A percentile compares a stretch with the other conserved stretches of the same genome.
These are phyloP conservation scores for Solanum bulbocastanum DNA, from an alignment of 257 asterid genomes.

Conservation along the genomic window DNA sequence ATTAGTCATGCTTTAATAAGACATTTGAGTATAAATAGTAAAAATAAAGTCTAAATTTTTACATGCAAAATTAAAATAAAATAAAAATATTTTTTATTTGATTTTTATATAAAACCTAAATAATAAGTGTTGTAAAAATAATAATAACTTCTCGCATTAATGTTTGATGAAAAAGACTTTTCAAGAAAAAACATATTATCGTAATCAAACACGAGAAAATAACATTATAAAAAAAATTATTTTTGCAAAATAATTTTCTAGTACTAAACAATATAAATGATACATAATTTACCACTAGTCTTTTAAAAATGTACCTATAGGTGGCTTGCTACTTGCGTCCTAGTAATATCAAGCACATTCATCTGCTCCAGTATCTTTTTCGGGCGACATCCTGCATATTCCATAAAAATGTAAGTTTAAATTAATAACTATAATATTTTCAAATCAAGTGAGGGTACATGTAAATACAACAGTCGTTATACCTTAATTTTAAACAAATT, in stretches of 20 bases:
- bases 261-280: background rate
- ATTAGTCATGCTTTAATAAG: background rate
- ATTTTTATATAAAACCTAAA: background rate
- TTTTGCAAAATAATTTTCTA: background rate
- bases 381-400: conserved; percentile 10
- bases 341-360: conserved; percentile 21
- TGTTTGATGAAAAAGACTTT: background rate
- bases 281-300: background rate
- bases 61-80: background rate
- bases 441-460: background rate
- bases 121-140: background rate
- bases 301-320: background rate
- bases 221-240: background rate
- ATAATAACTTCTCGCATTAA: background rate
- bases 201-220: background rate
- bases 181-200: background rate
- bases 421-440: background rate
- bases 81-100: background rate
- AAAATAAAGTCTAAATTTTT: background rate
- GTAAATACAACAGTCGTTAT: background rate
- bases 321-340: conserved; percentile 26
- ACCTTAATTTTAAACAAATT: background rate
- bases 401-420: background rate
- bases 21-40: background rate
- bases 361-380: background rate